Conservation (phyloP, 129 eudicot species). For the Escallonia herrerae region DNA sequence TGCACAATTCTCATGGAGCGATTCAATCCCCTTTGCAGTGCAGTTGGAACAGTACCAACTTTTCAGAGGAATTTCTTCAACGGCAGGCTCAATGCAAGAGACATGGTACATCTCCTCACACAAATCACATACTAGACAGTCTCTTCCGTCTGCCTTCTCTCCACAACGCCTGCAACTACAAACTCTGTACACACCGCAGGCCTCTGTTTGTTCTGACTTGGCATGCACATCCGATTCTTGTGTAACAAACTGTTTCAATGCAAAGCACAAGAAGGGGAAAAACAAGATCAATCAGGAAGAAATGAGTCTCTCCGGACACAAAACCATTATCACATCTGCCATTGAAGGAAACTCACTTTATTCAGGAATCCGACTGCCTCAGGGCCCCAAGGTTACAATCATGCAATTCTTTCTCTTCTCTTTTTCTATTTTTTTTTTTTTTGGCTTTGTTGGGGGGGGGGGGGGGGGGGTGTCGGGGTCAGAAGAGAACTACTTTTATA, state of each 20-base stretch:
- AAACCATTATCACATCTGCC: no score
- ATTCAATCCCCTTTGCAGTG: constrained; percentile 37
- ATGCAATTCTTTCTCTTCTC: no score
- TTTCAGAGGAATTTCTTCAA: constrained; percentile 43
- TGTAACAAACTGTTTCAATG: constrained; percentile 22
- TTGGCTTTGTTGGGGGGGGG: no score
- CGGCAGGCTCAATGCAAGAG: constrained; percentile 50
- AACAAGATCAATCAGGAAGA: no score
- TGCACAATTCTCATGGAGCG: constrained; percentile 58
- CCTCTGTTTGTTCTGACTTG: constrained; percentile 34
- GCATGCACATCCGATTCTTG: constrained; percentile 22
- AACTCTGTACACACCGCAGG: constrained; percentile 12
- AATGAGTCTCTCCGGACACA: no score
- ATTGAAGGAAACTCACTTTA: no score
- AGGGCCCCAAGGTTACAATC: no score
- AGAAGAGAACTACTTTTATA: no score
- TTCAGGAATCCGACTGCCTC: no score
- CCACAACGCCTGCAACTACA: constrained; percentile 54
- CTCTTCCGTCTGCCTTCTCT: constrained; percentile 38
- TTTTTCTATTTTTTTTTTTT: no score
- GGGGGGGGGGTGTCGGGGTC: no score
- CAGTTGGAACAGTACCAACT: constrained; percentile 87
- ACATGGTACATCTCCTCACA: constrained; percentile 80
- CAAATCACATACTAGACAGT: constrained; percentile 68
- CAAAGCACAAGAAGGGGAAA: no score